Evolutionary conservation across 2,329 filamentous ascomycete species (phyloP).

Genomic region (Rugonectria rugulosa): DNA sequence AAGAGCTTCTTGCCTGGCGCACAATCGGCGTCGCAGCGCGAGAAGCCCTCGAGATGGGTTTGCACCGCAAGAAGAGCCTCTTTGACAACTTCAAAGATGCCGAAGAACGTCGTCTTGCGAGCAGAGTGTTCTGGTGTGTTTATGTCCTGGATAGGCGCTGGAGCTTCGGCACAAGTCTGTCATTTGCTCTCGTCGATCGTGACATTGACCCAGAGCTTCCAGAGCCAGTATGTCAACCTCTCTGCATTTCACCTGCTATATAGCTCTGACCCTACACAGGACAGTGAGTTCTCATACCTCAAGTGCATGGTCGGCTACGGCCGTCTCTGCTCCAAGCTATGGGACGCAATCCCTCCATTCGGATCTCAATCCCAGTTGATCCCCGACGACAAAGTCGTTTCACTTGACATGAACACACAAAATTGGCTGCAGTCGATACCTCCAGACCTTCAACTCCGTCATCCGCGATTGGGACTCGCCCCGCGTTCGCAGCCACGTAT

Average conservation of each 20-base stretch:
- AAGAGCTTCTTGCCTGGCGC: slow-evolving; percentile 58
- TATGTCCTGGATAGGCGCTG: slow-evolving; percentile 60
- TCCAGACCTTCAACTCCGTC: slow-evolving; percentile 46
- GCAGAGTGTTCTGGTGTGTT: slow-evolving; percentile 58
- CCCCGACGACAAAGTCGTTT: slow-evolving; percentile 47
- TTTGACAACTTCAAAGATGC: slow-evolving; percentile 47
- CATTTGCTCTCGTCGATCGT: slow-evolving; percentile 56
- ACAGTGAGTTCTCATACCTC: slow-evolving; percentile 48
- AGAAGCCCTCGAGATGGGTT: slow-evolving; percentile 56
- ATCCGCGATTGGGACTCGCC: slow-evolving; percentile 47
- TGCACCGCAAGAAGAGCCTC: slow-evolving; percentile 55
- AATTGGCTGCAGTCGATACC: slow-evolving; percentile 57
- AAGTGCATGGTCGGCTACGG: slow-evolving; percentile 58
- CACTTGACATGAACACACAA: slow-evolving; percentile 52
- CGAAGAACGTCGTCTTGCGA: slow-evolving; percentile 41
- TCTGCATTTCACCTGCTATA: background rate
- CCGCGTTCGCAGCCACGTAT: slow-evolving; percentile 43
- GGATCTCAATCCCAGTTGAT: slow-evolving; percentile 44
- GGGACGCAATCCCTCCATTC: slow-evolving; percentile 52
- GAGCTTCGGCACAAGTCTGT: slow-evolving; percentile 59
- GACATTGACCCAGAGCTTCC: slow-evolving; percentile 58
- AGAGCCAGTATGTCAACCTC: slow-evolving; percentile 44
- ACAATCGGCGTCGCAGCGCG: slow-evolving; percentile 55
- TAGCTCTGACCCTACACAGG: slow-evolving; percentile 27
- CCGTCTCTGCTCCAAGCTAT: slow-evolving; percentile 54